Conservation (phyloP, 2,329 filamentous ascomycete species). For the Lachnellula hyalina region DNA sequence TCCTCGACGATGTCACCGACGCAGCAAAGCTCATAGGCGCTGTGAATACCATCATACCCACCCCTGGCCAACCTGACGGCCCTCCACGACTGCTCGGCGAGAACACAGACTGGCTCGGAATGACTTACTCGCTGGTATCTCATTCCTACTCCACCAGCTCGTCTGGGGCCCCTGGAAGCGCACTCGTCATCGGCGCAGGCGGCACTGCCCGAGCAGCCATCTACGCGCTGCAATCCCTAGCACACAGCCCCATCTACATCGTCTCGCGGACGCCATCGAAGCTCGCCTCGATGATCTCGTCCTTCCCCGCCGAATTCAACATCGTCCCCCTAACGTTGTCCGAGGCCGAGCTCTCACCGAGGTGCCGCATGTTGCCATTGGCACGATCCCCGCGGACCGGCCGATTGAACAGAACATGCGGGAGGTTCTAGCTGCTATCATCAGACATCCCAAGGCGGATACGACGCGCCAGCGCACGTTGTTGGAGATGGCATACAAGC, state of each 20-base stretch:
- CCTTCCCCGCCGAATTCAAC: constrained; percentile 70
- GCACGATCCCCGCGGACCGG: constrained; percentile 84
- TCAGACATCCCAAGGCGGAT: constrained; percentile 38
- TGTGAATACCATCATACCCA: constrained; percentile 84
- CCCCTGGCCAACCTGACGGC: constrained; percentile 33
- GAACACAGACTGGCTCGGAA: constrained; percentile 95
- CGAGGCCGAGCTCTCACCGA: constrained; percentile 45
- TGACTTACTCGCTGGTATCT: constrained; percentile 64
- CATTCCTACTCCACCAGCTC: constrained; percentile 22
- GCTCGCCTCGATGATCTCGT: constrained; percentile 59
- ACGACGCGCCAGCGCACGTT: constrained; percentile 49
- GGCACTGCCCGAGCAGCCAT: constrained; percentile 90
- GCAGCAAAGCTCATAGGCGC: constrained; percentile 82
- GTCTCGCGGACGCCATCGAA: constrained; percentile 71
- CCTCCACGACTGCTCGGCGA: constrained; percentile 63
- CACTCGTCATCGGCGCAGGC: constrained; percentile 82
- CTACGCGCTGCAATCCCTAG: constrained; percentile 78
- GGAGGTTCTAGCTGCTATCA: constrained; percentile 53
- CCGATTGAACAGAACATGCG: constrained; percentile 70
- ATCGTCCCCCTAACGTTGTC: constrained; percentile 56
- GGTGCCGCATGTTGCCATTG: constrained; percentile 68
- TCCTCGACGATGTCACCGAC: constrained; percentile 74
- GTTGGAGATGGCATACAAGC: constrained; percentile 96
- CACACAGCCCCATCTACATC: constrained; percentile 80
- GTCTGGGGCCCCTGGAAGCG: constrained; percentile 42